These are phyloP conservation scores for Penicillium hordei DNA, from an alignment of 2,329 filamentous ascomycete genomes.

Conservation along the genomic window DNA sequence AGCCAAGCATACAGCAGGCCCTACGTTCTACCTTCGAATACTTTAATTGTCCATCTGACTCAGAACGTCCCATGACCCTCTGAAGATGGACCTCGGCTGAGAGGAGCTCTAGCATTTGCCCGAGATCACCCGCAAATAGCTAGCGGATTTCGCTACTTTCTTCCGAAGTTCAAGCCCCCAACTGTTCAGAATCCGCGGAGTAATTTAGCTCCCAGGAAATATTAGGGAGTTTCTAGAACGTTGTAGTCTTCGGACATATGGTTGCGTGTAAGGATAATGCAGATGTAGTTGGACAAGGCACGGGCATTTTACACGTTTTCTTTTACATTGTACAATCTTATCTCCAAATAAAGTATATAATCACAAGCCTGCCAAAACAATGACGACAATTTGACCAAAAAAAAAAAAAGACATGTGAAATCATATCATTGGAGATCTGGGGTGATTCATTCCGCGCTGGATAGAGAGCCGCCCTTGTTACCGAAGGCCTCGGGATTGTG, in stretches of 20 bases:
- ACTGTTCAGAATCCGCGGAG: conserved; percentile 11
- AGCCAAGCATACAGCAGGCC: background rate
- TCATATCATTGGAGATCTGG: conserved; percentile 20
- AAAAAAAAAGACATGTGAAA: conserved; percentile 25
- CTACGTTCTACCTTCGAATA: background rate
- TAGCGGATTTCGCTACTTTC: conserved; percentile 17
- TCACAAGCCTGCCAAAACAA: conserved; percentile 16
- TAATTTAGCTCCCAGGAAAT: conserved; percentile 8
- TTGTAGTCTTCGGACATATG: background rate
- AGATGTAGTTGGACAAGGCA: background rate
- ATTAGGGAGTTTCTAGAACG: background rate
- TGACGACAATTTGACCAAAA: conserved; percentile 24
- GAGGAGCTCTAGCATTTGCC: conserved; percentile 17
- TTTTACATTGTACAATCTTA: background rate
- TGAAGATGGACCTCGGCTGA: conserved; percentile 25
- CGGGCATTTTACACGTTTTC: background rate
- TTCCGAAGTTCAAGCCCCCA: conserved; percentile 2
- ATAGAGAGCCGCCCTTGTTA: conserved; percentile 23
- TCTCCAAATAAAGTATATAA: background rate
- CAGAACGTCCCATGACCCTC: conserved; percentile 16
- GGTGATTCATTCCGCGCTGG: conserved; percentile 12
- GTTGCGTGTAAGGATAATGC: background rate
- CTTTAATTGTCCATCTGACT: conserved; percentile 12
- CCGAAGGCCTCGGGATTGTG: conserved; percentile 31
- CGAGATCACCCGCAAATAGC: conserved; percentile 22